Base-by-base conservation (phyloP, 768 basidiomycete species). In the Goffeauzyma gilvescens region DNA sequence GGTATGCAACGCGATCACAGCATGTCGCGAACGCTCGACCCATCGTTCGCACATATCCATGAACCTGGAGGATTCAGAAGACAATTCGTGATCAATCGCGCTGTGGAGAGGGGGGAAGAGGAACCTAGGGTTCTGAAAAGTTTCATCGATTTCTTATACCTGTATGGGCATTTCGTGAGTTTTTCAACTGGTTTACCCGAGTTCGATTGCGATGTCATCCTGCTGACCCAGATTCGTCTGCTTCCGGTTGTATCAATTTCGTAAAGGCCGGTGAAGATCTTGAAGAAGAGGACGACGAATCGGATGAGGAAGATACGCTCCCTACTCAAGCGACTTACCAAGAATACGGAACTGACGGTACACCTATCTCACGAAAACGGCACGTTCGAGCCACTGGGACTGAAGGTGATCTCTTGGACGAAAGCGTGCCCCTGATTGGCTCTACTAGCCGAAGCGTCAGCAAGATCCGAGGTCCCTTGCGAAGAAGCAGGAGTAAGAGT, bases 151-250 rank as follows among this genome's bases (percentile, higher is more conserved):
- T 98, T 98, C 63, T 66, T 98, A 33, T 81, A 80, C 55, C 69
- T 96, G 20, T 98, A 84, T 56, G 93, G 93, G 4, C 90, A 96
- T 62, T 95, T 93, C 58, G 90, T 89, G 57, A 67, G 87, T 69
- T 23, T n/a, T n/a, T n/a, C n/a, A n/a, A n/a, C n/a, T n/a, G n/a
- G n/a, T n/a, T n/a, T n/a, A n/a, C n/a, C n/a, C n/a, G n/a, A n/a
- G n/a, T n/a, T n/a, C n/a, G n/a, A n/a, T n/a, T n/a, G n/a, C n/a
- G n/a, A n/a, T n/a, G n/a, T n/a, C n/a, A n/a, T n/a, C n/a, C n/a
- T n/a, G n/a, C n/a, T n/a, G n/a, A n/a, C n/a, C n/a, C n/a, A n/a
- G n/a, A n/a, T n/a, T n/a, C n/a, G n/a, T n/a, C n/a, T n/a, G n/a
- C n/a, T n/a, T n/a, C n/a, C n/a, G n/a, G n/a, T n/a, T n/a, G n/a